These are phyloP conservation scores for Fraxinus velutina DNA, from an alignment of 305 asterid genomes.

Conservation along the genomic window DNA sequence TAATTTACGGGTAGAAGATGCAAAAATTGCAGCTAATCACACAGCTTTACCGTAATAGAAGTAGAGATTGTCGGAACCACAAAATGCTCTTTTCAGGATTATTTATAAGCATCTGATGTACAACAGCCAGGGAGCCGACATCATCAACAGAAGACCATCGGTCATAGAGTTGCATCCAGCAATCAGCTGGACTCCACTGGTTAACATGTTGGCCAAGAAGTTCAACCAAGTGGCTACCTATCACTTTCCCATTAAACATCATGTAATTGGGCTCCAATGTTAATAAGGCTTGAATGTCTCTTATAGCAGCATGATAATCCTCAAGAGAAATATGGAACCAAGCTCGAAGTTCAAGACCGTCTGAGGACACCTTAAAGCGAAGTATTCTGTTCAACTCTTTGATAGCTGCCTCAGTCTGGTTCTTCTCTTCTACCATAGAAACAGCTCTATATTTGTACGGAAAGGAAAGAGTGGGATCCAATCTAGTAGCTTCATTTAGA, in stretches of 20 bases:
- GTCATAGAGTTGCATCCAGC: constrained; percentile 93
- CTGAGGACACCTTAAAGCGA: constrained; percentile 80
- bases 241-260: constrained; percentile 72
- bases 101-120: constrained; percentile 81
- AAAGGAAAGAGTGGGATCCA: constrained; percentile 78
- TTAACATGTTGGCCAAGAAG: constrained; percentile 53
- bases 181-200: constrained; percentile 82
- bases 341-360: constrained; percentile 87
- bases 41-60: constrained; percentile 54
- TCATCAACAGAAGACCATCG: constrained; percentile 95
- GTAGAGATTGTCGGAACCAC: constrained; percentile 79
- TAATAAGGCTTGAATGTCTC: constrained; percentile 73
- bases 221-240: constrained; percentile 65
- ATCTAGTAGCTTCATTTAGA: constrained; percentile 56
- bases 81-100: constrained; percentile 78
- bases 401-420: constrained; percentile 49
- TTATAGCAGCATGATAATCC: constrained; percentile 73
- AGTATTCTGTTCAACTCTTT: constrained; percentile 70
- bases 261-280: constrained; percentile 71
- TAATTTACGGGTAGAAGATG: not conserved
- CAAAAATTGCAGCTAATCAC: not conserved
- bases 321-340: constrained; percentile 70
- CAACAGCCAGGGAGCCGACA: constrained; percentile 88
- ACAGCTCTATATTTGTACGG: constrained; percentile 78
- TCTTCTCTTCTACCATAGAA: constrained; percentile 43